Base-by-base conservation (phyloP, 2,329 filamentous ascomycete species). In the Pleomassaria siparia region DNA sequence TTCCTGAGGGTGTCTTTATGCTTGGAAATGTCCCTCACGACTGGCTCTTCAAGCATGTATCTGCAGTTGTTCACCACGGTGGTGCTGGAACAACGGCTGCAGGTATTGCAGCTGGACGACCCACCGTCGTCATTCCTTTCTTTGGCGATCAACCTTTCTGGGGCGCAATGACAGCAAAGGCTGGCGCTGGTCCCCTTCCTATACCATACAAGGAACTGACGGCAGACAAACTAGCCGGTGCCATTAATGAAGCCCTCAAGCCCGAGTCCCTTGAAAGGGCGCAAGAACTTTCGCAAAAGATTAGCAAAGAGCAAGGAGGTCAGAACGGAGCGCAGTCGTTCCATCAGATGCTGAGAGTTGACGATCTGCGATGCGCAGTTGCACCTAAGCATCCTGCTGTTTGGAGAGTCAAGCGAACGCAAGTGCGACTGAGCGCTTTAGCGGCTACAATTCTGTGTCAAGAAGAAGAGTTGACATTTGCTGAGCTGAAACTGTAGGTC, bases 41-140 rank as follows among this genome's bases (percentile, higher is more conserved):
- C 71, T 95, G 90, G 90, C 73, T 95, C 0, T 95, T 95, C 69
- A 79, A 89, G 54, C 84, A 80, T 29, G 89, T 95, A 1, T 87
- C 88, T 0, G 86, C 84, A 35, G 90, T 95, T 1, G 87, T 94
- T 4, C 91, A 95, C 63, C 90, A 95, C 54, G 91, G 90, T 18
- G 90, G 91, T 48, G 90, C 90, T 8, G 90, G 90, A 15, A 96
- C 90, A 2, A 95, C 89, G 1, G 89, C 90, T 1, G 88, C 89
- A 1, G 90, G 90, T n/a, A 88, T 95, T 51, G 82, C 86, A 15
- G 82, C 85, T 1, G 90, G 89, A 20, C 85, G 85, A 44, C 90
- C 90, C 2, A 95, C 90, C 0, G 81, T 94, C 2, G 80, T 95
- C 2, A 84, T 95, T 0, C 90, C 90, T 0, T 95, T 95, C 73